Conservation (phyloP, 2,329 filamentous ascomycete genomes). For the Aspergillus versicolor region DNA sequence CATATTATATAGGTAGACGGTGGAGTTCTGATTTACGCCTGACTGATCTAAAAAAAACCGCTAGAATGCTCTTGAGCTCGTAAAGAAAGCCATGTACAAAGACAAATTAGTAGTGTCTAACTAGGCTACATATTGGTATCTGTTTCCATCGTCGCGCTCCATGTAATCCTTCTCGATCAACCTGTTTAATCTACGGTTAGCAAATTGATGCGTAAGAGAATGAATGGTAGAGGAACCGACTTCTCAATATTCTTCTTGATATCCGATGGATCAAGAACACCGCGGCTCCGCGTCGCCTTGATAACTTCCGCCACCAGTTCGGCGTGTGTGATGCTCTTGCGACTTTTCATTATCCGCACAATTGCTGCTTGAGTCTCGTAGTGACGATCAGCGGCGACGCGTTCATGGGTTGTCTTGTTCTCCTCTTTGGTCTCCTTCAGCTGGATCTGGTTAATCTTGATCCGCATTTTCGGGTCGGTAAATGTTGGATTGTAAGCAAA, state of each 20-base stretch:
- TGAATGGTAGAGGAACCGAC: conserved; percentile 51
- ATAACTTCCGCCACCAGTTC: conserved; percentile 91
- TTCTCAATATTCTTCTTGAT: conserved; percentile 98
- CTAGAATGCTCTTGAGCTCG: neutral
- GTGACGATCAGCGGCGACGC: conserved; percentile 83
- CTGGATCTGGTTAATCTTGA: conserved; percentile 99
- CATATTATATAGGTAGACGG: neutral
- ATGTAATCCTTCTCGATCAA: conserved; percentile 93
- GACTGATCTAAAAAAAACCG: neutral
- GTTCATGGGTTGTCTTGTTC: conserved; percentile 89
- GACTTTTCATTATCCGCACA: conserved; percentile 93
- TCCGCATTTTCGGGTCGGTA: conserved; percentile 75
- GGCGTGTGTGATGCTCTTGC: conserved; percentile 82
- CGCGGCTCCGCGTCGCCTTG: conserved; percentile 80
- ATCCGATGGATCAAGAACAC: conserved; percentile 77
- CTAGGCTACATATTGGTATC: conserved; percentile 69
- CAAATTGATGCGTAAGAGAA: neutral
- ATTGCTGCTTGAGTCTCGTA: conserved; percentile 98
- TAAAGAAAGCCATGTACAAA: neutral
- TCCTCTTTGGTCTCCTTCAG: conserved; percentile 94
- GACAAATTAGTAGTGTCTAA: neutral
- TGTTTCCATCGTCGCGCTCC: conserved; percentile 69
- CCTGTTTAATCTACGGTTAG: conserved; percentile 44
- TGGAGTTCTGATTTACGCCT: neutral
- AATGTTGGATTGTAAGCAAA: conserved; percentile 82